These are phyloP conservation scores for Sporothrix inflata DNA, from an alignment of 2,329 filamentous ascomycete genomes.

Conservation along the genomic window DNA sequence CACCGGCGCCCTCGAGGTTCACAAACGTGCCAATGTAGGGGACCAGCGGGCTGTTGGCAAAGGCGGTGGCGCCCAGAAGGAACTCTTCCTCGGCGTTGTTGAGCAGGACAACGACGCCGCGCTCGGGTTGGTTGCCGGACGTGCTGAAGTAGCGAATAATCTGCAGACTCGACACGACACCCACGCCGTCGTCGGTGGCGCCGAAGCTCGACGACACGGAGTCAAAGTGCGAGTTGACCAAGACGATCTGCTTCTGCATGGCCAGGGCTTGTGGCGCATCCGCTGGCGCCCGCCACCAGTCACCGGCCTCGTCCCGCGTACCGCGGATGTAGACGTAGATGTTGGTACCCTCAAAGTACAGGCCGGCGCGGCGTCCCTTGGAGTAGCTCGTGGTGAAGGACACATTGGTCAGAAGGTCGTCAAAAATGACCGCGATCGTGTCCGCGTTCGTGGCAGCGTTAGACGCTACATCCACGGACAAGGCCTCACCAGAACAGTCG, in stretches of 20 bases:
- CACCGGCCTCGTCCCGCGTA: constrained; percentile 68
- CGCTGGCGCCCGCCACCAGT: constrained; percentile 65
- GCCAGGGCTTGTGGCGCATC: constrained; percentile 39
- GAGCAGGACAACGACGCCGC: constrained; percentile 80
- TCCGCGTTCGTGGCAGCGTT: neutral
- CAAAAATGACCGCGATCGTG: constrained; percentile 64
- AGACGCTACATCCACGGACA: neutral
- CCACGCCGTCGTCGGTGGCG: constrained; percentile 91
- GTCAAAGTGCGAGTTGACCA: constrained; percentile 96
- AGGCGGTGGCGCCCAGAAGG: constrained; percentile 82
- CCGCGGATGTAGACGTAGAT: constrained; percentile 91
- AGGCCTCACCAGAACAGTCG: neutral
- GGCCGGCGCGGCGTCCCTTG: constrained; percentile 43
- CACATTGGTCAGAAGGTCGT: constrained; percentile 78
- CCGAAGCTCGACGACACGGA: constrained; percentile 87
- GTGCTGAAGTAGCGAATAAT: constrained; percentile 84
- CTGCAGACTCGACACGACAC: constrained; percentile 83
- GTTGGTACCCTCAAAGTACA: constrained; percentile 93
- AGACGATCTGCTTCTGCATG: constrained; percentile 69
- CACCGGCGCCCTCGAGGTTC: constrained; percentile 93
- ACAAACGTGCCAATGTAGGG: constrained; percentile 84
- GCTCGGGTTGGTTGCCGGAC: constrained; percentile 70
- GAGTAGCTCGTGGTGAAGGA: constrained; percentile 59
- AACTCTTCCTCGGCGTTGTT: constrained; percentile 98
- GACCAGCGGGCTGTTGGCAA: constrained; percentile 79